A percentile compares a stretch with the other conserved stretches of the same genome.
Conservation (phyloP, 768 basidiomycete genomes). For the Arthromyces matolae region DNA sequence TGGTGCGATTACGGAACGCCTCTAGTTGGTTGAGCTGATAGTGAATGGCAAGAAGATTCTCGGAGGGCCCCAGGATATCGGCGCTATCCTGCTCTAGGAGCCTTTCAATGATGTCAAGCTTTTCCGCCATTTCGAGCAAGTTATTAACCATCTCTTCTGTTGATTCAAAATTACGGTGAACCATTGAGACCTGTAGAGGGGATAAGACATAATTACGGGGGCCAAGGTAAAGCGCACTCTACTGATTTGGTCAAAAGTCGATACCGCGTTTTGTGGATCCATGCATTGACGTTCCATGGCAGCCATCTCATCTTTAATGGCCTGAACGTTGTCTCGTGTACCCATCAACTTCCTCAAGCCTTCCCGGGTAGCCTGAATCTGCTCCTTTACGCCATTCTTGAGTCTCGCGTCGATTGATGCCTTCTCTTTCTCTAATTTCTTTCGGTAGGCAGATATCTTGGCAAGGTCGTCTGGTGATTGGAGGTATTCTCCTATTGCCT, state of each 20-base stretch:
- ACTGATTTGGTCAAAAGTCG: constrained; percentile 94
- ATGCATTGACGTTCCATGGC: constrained; percentile 71
- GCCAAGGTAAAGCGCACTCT: constrained; percentile 53
- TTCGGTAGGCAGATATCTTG: constrained; percentile 84
- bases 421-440: constrained; percentile 96
- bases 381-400: constrained; percentile 88
- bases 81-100: constrained; percentile 73
- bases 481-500: constrained; percentile 84
- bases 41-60: constrained; percentile 87
- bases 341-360: constrained; percentile 79
- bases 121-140: constrained; percentile 86
- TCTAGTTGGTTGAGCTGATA: constrained; percentile 91
- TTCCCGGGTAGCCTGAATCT: constrained; percentile 85
- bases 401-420: constrained; percentile 89
- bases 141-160: constrained; percentile 96
- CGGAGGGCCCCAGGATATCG: constrained; percentile 82
- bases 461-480: constrained; percentile 92
- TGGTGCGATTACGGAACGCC: constrained; percentile 88
- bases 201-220: neutral
- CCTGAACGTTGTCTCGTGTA: constrained; percentile 74
- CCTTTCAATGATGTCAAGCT: constrained; percentile 72
- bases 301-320: constrained; percentile 83
- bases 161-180: constrained; percentile 91
- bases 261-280: constrained; percentile 71
- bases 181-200: constrained; percentile 75